Percentiles rank a stretch among this genome's conserved stretches.
Evolutionary conservation across 129 eudicot species (phyloP).

Genomic region (Ambrosia artemisiifolia): DNA sequence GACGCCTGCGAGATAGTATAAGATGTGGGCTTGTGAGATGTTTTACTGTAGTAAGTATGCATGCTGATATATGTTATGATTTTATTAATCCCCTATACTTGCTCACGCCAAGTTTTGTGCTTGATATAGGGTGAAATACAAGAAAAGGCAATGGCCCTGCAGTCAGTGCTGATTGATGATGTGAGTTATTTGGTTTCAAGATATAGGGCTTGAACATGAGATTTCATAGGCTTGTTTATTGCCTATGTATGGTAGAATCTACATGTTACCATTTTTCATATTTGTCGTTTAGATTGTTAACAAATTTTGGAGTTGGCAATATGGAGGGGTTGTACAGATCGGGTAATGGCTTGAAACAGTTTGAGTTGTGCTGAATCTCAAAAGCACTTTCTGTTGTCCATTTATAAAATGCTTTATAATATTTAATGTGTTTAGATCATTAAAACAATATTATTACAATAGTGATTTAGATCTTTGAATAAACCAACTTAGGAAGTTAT

Average conservation of each 20-base stretch:
- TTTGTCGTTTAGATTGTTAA: not conserved
- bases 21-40: conserved; percentile 86
- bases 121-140: conserved; percentile 77
- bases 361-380: not conserved
- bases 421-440: not conserved
- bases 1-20: conserved; percentile 80
- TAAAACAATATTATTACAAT: not conserved
- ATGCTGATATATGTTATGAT: not conserved
- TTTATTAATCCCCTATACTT: not conserved
- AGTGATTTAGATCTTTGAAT: not conserved
- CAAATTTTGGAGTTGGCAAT: conserved; percentile 3
- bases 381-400: not conserved
- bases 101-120: conserved; percentile 23
- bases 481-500: not conserved
- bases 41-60: conserved; percentile 71
- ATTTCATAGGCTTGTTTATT: conserved; percentile 20
- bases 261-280: not conserved
- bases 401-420: not conserved
- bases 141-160: conserved; percentile 75
- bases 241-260: conserved; percentile 10
- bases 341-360: not conserved
- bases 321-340: not conserved
- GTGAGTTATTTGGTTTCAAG: conserved; percentile 53
- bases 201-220: conserved; percentile 24
- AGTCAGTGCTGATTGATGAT: conserved; percentile 62